These are phyloP conservation scores for Komagataella phaffii DNA, from an alignment of 805 yeast species.

Conservation along the genomic window DNA sequence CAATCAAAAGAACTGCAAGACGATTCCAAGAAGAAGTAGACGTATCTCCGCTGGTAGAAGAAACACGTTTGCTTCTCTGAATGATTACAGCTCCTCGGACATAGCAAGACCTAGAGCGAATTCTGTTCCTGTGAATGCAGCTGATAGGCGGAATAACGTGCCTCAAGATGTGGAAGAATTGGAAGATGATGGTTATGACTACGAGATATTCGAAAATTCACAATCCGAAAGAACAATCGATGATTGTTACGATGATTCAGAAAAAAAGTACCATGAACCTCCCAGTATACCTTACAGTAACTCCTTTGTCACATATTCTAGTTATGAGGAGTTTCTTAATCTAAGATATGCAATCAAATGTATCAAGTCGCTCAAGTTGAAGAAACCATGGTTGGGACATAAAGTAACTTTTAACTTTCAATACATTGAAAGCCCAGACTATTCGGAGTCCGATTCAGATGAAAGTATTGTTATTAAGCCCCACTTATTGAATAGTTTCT, in stretches of 20 bases:
- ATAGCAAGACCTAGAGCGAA: background rate
- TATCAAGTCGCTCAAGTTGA: constrained; percentile 1
- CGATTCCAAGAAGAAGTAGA: constrained; percentile 15
- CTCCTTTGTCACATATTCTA: background rate
- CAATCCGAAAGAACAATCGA: background rate
- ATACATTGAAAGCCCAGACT: background rate
- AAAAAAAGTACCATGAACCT: background rate
- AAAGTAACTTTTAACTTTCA: background rate
- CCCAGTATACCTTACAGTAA: background rate
- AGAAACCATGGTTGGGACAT: constrained; percentile 2
- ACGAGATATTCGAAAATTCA: background rate
- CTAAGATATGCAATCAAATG: constrained; percentile 1
- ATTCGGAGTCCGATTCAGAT: background rate
- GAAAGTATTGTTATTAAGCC: background rate
- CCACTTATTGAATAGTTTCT: background rate
- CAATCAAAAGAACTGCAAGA: constrained; percentile 12
- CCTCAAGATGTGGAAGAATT: background rate
- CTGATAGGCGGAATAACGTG: background rate
- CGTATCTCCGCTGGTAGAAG: background rate
- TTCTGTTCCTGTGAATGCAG: background rate
- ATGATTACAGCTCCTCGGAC: background rate
- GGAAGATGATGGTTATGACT: background rate
- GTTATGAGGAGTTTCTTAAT: constrained; percentile 1
- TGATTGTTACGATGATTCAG: background rate
- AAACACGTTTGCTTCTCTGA: background rate